These are phyloP conservation scores for Rehmannia glutinosa DNA, from an alignment of 257 asterid species.

Conservation along the genomic window DNA sequence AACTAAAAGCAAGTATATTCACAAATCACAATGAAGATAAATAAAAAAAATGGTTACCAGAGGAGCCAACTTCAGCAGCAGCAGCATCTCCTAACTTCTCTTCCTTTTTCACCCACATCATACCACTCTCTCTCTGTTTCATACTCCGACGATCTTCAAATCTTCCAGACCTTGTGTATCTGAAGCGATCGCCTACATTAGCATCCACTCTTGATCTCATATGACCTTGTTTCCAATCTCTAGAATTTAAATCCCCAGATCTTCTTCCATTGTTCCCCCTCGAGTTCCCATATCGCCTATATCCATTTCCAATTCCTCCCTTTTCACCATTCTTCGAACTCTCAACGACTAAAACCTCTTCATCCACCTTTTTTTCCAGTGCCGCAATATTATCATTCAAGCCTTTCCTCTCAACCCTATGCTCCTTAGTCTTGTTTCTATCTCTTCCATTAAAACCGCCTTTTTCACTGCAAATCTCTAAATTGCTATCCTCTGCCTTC, in stretches of 20 bases:
- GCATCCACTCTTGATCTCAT: too few species aligned
- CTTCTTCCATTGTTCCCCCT: conserved; percentile 5
- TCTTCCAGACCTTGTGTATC: conserved; percentile 8
- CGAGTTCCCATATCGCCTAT: conserved; percentile 6
- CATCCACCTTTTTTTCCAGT: conserved; percentile 13
- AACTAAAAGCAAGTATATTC: background rate
- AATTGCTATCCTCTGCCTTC: conserved; percentile 6
- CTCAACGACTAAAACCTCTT: conserved; percentile 10
- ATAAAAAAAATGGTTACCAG: conserved; percentile 27
- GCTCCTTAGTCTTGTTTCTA: background rate
- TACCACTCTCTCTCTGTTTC: conserved; percentile 10
- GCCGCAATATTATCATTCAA: conserved; percentile 8
- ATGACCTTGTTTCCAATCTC: background rate
- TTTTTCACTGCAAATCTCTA: conserved; percentile 7
- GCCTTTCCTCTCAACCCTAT: conserved; percentile 9
- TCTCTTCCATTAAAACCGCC: conserved; percentile 1
- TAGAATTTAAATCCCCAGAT: background rate
- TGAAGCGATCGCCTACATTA: too few species aligned
- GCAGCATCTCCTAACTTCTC: conserved; percentile 19
- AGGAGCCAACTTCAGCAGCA: conserved; percentile 24
- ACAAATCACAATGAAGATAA: background rate
- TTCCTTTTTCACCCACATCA: conserved; percentile 53
- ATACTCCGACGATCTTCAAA: background rate
- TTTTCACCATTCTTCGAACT: conserved; percentile 17
- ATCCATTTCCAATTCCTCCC: background rate